A percentile compares a stretch with the other conserved stretches of the same genome.
Conservation (phyloP, 2,329 filamentous ascomycete genomes). For the Colletotrichum gigasporum region DNA sequence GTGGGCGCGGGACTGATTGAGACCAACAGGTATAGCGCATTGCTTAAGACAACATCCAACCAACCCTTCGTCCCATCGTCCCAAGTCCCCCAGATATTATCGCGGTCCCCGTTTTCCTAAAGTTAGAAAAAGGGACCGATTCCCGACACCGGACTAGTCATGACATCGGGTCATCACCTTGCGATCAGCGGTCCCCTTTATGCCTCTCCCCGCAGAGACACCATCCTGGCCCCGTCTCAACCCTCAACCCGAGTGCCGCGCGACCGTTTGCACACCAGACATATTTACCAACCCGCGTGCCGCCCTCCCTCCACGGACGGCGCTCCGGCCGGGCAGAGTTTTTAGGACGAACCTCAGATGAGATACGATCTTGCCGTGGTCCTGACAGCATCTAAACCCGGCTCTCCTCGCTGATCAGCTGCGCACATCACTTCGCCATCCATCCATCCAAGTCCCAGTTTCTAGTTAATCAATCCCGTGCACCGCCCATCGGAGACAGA, state of each 20-base stretch:
- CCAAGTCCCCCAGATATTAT: no score
- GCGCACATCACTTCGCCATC: no score
- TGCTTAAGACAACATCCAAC: not conserved
- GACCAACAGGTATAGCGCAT: constrained; percentile 22
- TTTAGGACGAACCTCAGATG: constrained; percentile 17
- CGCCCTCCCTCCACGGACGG: not conserved
- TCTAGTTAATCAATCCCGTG: no score
- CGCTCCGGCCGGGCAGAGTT: constrained; percentile 2
- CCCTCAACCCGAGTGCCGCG: not conserved
- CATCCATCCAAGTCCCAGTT: no score
- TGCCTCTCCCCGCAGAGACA: constrained; percentile 8
- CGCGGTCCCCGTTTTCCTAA: constrained; percentile 8
- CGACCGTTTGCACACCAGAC: not conserved
- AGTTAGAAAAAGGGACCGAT: constrained; percentile 22
- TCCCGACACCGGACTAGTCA: constrained; percentile 25
- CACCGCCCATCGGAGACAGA: no score
- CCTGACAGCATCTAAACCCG: no score
- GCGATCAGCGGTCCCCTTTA: constrained; percentile 27
- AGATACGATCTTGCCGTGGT: no score
- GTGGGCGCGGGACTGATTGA: not conserved
- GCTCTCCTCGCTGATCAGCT: no score
- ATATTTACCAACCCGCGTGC: constrained; percentile 12
- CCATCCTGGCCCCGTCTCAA: constrained; percentile 15
- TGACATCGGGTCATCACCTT: constrained; percentile 23
- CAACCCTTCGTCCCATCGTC: constrained; percentile 23